phyloP scores from a whole-genome alignment of 2,329 filamentous ascomycete genomes.

The Epichloe bromicola region DNA sequence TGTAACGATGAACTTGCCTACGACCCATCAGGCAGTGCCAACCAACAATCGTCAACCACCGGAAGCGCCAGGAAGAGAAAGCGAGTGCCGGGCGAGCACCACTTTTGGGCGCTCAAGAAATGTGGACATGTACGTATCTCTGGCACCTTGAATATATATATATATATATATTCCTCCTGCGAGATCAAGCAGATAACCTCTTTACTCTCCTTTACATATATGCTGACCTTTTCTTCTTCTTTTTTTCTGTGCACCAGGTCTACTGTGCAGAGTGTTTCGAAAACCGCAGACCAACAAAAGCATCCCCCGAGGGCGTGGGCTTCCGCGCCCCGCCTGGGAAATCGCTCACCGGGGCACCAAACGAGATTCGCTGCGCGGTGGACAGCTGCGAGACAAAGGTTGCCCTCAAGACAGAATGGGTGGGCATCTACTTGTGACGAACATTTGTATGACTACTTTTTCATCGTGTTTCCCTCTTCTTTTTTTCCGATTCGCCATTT shows the following conservation, averaged over 20 bases:
- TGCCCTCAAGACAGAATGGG: constrained; percentile 41
- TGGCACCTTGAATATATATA: constrained; percentile 11
- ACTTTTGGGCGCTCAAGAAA: constrained; percentile 82
- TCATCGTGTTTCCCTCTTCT: not conserved
- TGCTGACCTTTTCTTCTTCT: not conserved
- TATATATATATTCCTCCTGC: not conserved
- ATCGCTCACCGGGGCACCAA: constrained; percentile 10
- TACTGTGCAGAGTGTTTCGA: constrained; percentile 52
- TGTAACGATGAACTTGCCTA: constrained; percentile 76
- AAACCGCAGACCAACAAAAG: constrained; percentile 31
- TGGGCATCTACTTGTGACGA: constrained; percentile 42
- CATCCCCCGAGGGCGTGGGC: constrained; percentile 19
- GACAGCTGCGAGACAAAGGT: constrained; percentile 43
- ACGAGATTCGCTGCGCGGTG: constrained; percentile 39
- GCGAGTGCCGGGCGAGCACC: constrained; percentile 50
- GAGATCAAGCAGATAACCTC: not conserved
- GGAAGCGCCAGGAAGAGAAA: constrained; percentile 27
- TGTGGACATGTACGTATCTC: constrained; percentile 69
- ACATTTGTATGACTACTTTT: not conserved
- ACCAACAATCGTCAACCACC: constrained; percentile 8
- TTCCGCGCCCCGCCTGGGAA: constrained; percentile 24
- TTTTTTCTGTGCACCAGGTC: constrained; percentile 29
- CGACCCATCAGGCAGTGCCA: constrained; percentile 36
- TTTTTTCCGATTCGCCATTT: not conserved
- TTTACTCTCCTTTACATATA: not conserved